Evolutionary conservation across 345 rosid species (phyloP).

Genomic region (Cardiospermum halicacabum): DNA sequence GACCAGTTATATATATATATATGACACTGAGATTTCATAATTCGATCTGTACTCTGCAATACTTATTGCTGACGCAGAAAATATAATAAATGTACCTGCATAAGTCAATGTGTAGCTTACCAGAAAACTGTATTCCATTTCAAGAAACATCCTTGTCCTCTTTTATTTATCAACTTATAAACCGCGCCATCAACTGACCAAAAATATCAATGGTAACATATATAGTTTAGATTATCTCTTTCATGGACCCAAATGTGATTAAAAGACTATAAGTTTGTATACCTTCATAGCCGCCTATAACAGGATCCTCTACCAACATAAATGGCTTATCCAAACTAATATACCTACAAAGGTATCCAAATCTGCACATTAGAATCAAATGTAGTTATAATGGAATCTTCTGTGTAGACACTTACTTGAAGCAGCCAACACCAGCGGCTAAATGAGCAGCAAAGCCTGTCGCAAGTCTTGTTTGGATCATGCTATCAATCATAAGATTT

Average conservation of each 20-base stretch:
- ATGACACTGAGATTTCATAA: too few species aligned
- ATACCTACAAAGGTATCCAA: slow-evolving; percentile 33
- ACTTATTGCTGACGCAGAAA: too few species aligned
- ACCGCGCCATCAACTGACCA: slow-evolving; percentile 61
- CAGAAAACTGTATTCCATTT: slow-evolving; percentile 47
- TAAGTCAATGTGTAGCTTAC: too few species aligned
- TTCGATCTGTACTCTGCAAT: too few species aligned
- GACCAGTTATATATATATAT: too few species aligned
- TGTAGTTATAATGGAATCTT: not conserved
- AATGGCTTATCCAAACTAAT: slow-evolving; percentile 81
- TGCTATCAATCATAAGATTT: slow-evolving; percentile 80
- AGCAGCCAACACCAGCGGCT: slow-evolving; percentile 85
- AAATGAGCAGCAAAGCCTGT: slow-evolving; percentile 94
- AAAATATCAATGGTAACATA: slow-evolving; percentile 5
- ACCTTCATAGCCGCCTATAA: slow-evolving; percentile 81
- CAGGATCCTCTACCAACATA: slow-evolving; percentile 79
- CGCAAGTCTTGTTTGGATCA: slow-evolving; percentile 88
- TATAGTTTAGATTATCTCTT: not conserved
- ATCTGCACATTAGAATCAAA: not conserved
- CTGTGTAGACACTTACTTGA: slow-evolving; percentile 43
- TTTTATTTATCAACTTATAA: slow-evolving; percentile 65
- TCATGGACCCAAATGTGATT: not conserved
- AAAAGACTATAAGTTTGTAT: slow-evolving; percentile 19
- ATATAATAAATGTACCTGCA: too few species aligned
- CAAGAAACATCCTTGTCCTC: slow-evolving; percentile 80